Evolutionary conservation across 305 asterid species (phyloP), one percentile per base, ranked within the genome.

Genomic region (Coffea humblotiana): DNA sequence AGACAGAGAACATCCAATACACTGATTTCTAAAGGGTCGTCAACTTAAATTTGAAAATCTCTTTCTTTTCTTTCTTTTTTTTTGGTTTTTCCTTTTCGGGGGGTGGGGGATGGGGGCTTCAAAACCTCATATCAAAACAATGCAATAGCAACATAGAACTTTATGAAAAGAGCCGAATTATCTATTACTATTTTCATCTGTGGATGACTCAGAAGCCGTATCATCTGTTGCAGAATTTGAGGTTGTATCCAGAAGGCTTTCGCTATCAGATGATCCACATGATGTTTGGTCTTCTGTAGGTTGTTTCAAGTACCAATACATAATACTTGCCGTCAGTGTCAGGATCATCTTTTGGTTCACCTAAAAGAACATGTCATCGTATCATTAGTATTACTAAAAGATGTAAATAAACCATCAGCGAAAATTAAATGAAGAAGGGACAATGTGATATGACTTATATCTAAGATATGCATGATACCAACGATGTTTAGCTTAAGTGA

Each of bases 321-420:
- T 95, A 10, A 93, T 90, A 80, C 98, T 95, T 82, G 99, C 98
- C 69, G 97, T 91, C 81, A 95, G 77, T 52, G 94, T 93, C 65
- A 93, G 95, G 86, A 95, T 92, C 99, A 95, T 95, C 94, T 95
- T 95, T 79, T 92, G 99, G 81, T 95, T 95, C 80, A 95, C 98
- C 98, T 95, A 78, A 70, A 68, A 68, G 71, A 74, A 80, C 49
- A 70, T 64, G 52, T 49, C 81, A 35, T 37, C 15, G 51, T 40
- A 19, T 14, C 47, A 21, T 52, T 58, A 54, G 19, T 80, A 21
- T 52, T 58, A 54, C 45, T 80, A 16, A 43, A 25, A 70, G 61
- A 70, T 40, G 37, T 70, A 27, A 25, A 60, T 54, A 70, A 21
- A 54, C 81, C 23, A 54, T 19, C 25, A 10, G 56, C 68, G 40